These are phyloP conservation scores for Protomyces gravidus DNA, from an alignment of 1,139 yeast genomes.

Conservation along the genomic window DNA sequence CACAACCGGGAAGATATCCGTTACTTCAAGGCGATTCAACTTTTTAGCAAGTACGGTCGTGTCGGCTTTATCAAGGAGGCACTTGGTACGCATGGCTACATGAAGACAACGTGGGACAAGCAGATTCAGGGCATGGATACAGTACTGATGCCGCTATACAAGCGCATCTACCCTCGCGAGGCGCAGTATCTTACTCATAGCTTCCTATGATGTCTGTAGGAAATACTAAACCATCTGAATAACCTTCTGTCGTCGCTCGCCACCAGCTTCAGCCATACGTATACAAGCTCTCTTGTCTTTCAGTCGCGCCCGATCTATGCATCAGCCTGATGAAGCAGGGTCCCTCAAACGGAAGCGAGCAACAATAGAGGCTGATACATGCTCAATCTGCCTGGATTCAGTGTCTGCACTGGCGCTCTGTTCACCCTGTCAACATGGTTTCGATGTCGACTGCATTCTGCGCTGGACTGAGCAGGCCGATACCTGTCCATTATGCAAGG, in stretches of 20 bases:
- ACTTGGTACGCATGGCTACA: slow-evolving; percentile 97
- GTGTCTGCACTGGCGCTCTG: slow-evolving; percentile 10
- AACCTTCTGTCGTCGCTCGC: not conserved
- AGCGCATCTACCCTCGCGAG: slow-evolving; percentile 55
- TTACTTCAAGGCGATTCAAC: slow-evolving; percentile 86
- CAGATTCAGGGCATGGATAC: slow-evolving; percentile 87
- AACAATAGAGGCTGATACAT: not conserved
- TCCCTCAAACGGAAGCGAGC: not conserved
- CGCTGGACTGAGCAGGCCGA: slow-evolving; percentile 17
- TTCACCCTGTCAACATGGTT: slow-evolving; percentile 17
- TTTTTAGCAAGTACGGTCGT: slow-evolving; percentile 88
- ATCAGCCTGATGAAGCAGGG: no score
- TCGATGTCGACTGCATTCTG: slow-evolving; percentile 12
- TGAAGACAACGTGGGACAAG: slow-evolving; percentile 92
- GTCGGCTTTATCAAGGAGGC: slow-evolving; percentile 80
- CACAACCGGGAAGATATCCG: slow-evolving; percentile 84
- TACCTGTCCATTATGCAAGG: slow-evolving; percentile 19
- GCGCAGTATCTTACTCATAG: slow-evolving; percentile 1
- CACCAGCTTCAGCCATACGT: not conserved
- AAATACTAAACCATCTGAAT: slow-evolving; percentile 1
- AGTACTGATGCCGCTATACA: slow-evolving; percentile 88
- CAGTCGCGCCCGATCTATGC: no score
- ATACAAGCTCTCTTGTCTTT: no score
- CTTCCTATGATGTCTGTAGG: no score
- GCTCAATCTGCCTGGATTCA: slow-evolving; percentile 17